Base-by-base conservation (phyloP, 2,329 filamentous ascomycete genomes). In the Septoria linicola region DNA sequence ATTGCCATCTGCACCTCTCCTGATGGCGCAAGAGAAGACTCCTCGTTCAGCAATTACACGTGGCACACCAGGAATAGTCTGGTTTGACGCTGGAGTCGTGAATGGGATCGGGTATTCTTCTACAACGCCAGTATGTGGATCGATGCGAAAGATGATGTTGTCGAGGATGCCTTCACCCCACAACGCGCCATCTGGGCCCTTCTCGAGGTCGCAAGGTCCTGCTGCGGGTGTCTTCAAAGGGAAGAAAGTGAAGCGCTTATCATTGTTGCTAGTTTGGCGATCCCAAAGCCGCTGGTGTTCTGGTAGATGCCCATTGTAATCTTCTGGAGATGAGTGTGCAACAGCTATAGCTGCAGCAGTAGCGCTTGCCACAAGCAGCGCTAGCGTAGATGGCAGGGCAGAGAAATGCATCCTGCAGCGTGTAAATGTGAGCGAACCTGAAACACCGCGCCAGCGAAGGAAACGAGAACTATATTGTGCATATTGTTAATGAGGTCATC, bases 41-140 rank as follows among this genome's bases (percentile, higher is more conserved):
- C 41, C 50, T 17, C 54, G 51, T 19, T 59, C 49, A 17, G 51
- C 51, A 13, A 58, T 14, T 5, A 42, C 17, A 3, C 21, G 11
- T 20, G 48, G 34, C 6, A 45, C 32, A 11, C 43, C 43, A n/a
- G 46, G 31, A 8, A 58, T 53, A 11, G 57, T 51, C 23, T 32
- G 19, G 32, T 55, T 52, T 23, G 47, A 51, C 11, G 54, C 11
- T 3, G 57, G 57, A 4, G 57, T 55, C 8, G 57, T 59, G 39
- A 58, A 58, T 3, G 57, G 57, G 27, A 59, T 59, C 2, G 52
- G 41, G 40, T 58, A 58, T 45, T 59, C 55, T 19, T 58, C 52
- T 13, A 58, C 50, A 7, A 31, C 11, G 5, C 57, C 57, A 10
- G 49, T 58, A 3, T 19, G 8, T 5, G 57, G 55, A 27, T 59